Conservation (phyloP, 306 rosid species). For the Sphenostylis stenocarpa region DNA sequence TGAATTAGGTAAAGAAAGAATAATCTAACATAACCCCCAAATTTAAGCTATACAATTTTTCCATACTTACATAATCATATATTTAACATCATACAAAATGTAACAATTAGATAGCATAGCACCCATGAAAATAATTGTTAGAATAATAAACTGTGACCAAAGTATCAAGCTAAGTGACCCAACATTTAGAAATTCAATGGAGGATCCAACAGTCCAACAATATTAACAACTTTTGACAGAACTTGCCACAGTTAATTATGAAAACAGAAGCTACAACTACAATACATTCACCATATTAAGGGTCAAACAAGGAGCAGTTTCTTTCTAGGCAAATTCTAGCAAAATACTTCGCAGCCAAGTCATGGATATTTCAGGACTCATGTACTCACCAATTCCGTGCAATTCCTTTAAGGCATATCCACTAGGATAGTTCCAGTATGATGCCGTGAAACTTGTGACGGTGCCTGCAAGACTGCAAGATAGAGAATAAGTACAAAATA, state of each 20-base stretch:
- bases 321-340: background rate
- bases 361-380: constrained; percentile 10
- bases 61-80: too few relatives aligned
- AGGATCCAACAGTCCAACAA: background rate
- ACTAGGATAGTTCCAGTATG: constrained; percentile 87
- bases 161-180: background rate
- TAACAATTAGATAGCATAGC: constrained; percentile 18
- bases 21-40: too few relatives aligned
- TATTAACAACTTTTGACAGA: constrained; percentile 8
- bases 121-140: background rate
- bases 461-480: constrained; percentile 84
- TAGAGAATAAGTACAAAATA: constrained; percentile 37
- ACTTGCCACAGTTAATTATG: background rate
- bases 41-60: too few relatives aligned
- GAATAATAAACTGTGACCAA: background rate
- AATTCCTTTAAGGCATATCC: constrained; percentile 78
- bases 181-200: background rate
- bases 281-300: constrained; percentile 6
- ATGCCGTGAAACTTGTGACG: constrained; percentile 73
- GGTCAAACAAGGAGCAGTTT: constrained; percentile 16
- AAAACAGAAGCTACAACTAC: background rate
- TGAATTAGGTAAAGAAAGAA: too few relatives aligned
- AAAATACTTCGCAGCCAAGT: constrained; percentile 9
- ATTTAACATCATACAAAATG: background rate
- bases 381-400: constrained; percentile 62